Percentiles rank a stretch among this genome's conserved stretches.
Conservation (phyloP, 2,329 filamentous ascomycete species). For the Neocatenulostroma microsporum region DNA sequence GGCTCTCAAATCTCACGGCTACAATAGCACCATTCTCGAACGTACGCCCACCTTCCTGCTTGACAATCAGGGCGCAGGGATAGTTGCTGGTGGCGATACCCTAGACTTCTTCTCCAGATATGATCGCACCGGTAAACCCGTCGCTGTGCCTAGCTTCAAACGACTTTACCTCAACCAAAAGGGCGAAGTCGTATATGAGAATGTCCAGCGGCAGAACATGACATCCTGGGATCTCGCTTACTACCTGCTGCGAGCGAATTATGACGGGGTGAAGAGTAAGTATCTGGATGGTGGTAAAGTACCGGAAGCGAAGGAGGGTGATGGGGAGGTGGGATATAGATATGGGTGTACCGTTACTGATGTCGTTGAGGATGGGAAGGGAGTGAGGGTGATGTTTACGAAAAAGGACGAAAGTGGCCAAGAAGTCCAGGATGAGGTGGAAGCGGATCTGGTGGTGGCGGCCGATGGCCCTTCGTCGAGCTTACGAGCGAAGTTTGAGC, state of each 20-base stretch:
- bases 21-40: slow-evolving; percentile 31
- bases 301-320: slow-evolving; percentile 13
- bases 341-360: slow-evolving; percentile 26
- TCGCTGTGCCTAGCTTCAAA: slow-evolving; percentile 21
- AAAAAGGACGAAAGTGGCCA: slow-evolving; percentile 16
- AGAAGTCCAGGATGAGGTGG: slow-evolving; percentile 14
- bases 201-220: slow-evolving; percentile 37
- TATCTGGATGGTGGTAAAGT: slow-evolving; percentile 23
- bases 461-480: slow-evolving; percentile 37
- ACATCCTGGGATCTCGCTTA: slow-evolving; percentile 42
- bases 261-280: slow-evolving; percentile 32
- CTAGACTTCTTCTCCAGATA: slow-evolving; percentile 38
- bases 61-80: slow-evolving; percentile 42
- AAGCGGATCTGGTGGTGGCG: slow-evolving; percentile 35
- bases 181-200: slow-evolving; percentile 21
- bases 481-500: slow-evolving; percentile 23
- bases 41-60: slow-evolving; percentile 35
- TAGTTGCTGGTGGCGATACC: slow-evolving; percentile 40
- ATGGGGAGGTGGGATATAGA: slow-evolving; percentile 23
- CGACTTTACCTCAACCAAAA: slow-evolving; percentile 21
- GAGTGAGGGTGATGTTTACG: slow-evolving; percentile 23
- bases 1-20: slow-evolving; percentile 22
- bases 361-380: slow-evolving; percentile 20
- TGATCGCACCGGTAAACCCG: slow-evolving; percentile 31
- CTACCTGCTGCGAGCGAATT: slow-evolving; percentile 40